phyloP scores from a whole-genome alignment of 805 yeast species.

The Tetrapisispora arboricola region DNA sequence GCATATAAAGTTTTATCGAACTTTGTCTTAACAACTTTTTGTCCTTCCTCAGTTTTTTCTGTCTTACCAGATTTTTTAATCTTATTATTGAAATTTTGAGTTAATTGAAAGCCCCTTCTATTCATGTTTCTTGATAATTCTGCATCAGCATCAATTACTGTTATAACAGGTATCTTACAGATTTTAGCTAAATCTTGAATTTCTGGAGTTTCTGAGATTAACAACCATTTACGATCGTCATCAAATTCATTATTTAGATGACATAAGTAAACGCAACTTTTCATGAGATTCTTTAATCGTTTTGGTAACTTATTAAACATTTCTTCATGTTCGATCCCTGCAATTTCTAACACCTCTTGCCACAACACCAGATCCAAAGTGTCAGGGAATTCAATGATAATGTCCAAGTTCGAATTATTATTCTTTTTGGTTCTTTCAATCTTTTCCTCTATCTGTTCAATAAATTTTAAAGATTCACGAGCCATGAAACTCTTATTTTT shows the following conservation, averaged over 20 bases:
- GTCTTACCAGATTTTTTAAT: constrained; percentile 14
- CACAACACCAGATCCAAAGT: constrained; percentile 19
- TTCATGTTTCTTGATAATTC: constrained; percentile 18
- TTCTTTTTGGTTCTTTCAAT: background rate
- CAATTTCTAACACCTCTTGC: constrained; percentile 14
- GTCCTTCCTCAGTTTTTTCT: constrained; percentile 21
- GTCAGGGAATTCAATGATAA: constrained; percentile 42
- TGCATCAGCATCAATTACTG: constrained; percentile 23
- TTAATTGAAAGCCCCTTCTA: constrained; percentile 16
- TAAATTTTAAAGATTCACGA: constrained; percentile 50
- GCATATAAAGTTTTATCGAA: constrained; percentile 45
- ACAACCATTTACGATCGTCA: constrained; percentile 38
- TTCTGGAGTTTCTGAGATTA: constrained; percentile 51
- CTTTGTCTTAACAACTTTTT: constrained; percentile 32
- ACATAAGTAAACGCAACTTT: constrained; percentile 49
- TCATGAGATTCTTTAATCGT: constrained; percentile 43
- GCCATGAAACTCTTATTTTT: constrained; percentile 54
- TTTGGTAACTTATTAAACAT: constrained; percentile 34
- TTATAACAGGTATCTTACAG: constrained; percentile 39
- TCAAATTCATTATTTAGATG: constrained; percentile 31
- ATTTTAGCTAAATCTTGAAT: constrained; percentile 47
- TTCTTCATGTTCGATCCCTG: constrained; percentile 5
- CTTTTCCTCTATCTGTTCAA: constrained; percentile 33
- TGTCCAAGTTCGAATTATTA: constrained; percentile 8
- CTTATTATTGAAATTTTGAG: constrained; percentile 17